Evolutionary conservation across 169 alveolate species (phyloP), one percentile per base, ranked within the genome.

Genomic region (Cryptosporidium felis): DNA sequence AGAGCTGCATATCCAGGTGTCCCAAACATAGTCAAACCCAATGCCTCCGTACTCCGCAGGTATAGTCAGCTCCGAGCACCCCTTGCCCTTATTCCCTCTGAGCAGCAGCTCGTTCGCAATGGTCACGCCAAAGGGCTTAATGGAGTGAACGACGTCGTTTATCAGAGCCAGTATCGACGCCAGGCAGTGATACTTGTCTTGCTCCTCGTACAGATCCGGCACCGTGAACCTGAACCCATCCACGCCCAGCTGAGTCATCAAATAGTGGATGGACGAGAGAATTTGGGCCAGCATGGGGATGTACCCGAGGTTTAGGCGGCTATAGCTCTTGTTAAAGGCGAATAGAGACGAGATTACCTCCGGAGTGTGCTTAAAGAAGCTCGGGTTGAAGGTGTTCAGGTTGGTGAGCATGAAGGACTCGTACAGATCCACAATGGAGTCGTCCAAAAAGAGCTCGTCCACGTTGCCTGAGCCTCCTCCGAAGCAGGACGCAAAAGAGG

Each of bases 11-110:
- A 74, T 53, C 0, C 74, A 74, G 14, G 16, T 41, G 21, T 56
- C 32, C 85, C 85, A 74, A 16, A 38, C n/a, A 18, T 51, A 74
- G 45, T 74, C 85, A 53, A 74, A 74, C n/a, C 85, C 85, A 36
- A 74, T 53, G 6, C 85, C 85, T 21, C 85, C 85, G 41, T 56
- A 40, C 18, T 74, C 85, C 32, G 41, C 32, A 12, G 85, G 85
- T n/a, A 74, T 36, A 0, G 85, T 21, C n/a, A 74, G 58, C 67
- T 74, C 85, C 4, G 67, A 74, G 32, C 74, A 74, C 6, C 74
- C 74, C 53, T 40, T 74, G 14, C 32, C 63, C 23, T 47, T 26
- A 23, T 49, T 74, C 30, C 36, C 67, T 36, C 74, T 49, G 26
- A 74, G 56, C 4, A 56, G 45, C 4, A 74, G 46, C 44, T 74